These are phyloP conservation scores for Daldinia sp. DNA, from an alignment of 2,329 filamentous ascomycete genomes.

Conservation along the genomic window DNA sequence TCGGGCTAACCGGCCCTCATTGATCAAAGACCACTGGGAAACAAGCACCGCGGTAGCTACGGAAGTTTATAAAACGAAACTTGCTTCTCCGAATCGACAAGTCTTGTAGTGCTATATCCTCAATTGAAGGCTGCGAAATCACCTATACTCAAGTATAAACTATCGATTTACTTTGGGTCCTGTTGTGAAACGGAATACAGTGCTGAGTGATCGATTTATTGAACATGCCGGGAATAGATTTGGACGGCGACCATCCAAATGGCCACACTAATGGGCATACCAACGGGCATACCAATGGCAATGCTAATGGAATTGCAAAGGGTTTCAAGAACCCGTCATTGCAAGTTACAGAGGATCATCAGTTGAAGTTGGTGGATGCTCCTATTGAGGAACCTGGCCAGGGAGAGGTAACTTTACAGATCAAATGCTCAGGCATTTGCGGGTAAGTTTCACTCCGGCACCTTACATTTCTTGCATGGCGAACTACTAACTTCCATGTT, in stretches of 20 bases:
- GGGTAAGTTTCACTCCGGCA: conserved; percentile 58
- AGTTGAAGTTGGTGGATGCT: conserved; percentile 67
- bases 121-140: conserved; percentile 9
- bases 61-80: conserved; percentile 25
- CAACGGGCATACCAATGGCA: conserved; percentile 42
- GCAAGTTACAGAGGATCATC: conserved; percentile 71
- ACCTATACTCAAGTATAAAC: conserved; percentile 4
- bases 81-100: conserved; percentile 5
- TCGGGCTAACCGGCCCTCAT: conserved; percentile 30
- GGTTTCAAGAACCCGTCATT: conserved; percentile 63
- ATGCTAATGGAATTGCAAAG: conserved; percentile 36
- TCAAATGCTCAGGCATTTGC: conserved; percentile 74
- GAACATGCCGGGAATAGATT: conserved; percentile 33
- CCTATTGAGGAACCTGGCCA: conserved; percentile 66
- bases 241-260: conserved; percentile 26
- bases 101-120: not conserved
- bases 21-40: conserved; percentile 26
- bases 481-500: conserved; percentile 21
- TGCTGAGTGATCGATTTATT: conserved; percentile 13
- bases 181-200: conserved; percentile 19
- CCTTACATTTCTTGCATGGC: not conserved
- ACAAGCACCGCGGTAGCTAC: conserved; percentile 6
- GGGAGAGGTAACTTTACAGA: conserved; percentile 70
- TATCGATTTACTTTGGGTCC: conserved; percentile 4
- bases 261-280: conserved; percentile 40